Percentiles rank a stretch among this genome's conserved stretches.
Conservation (phyloP, 805 yeast species). For the Clavispora fructus region DNA sequence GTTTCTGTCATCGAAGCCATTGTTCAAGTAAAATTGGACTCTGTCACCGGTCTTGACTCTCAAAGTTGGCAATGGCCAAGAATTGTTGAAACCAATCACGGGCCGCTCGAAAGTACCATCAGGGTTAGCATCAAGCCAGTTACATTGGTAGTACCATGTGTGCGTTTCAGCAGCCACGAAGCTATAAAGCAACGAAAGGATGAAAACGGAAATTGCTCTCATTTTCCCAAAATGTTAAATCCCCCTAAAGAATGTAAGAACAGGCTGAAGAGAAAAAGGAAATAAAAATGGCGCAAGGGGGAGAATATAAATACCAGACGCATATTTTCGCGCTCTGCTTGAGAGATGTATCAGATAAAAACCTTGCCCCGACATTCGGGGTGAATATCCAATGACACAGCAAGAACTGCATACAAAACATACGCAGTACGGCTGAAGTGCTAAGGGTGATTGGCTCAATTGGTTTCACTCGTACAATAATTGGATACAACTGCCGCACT, state of each 20-base stretch:
- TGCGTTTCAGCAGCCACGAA: constrained; percentile 45
- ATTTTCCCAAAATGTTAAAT: constrained; percentile 5
- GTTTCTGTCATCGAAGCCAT: constrained; percentile 60
- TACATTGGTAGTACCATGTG: constrained; percentile 58
- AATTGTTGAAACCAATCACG: constrained; percentile 62
- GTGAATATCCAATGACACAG: constrained; percentile 12
- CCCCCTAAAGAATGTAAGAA: constrained; percentile 17
- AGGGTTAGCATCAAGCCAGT: constrained; percentile 64
- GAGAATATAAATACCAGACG: constrained; percentile 5
- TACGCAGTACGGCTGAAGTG: background rate
- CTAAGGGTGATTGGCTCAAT: background rate
- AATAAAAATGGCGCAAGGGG: constrained; percentile 9
- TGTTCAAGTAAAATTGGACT: constrained; percentile 64
- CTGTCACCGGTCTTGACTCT: constrained; percentile 76
- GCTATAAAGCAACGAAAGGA: constrained; percentile 15
- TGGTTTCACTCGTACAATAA: background rate
- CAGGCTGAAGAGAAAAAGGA: constrained; percentile 17
- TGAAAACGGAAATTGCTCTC: constrained; percentile 14
- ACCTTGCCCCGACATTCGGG: constrained; percentile 5
- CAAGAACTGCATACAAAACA: constrained; percentile 1
- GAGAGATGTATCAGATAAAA: background rate
- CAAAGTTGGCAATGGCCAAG: constrained; percentile 87
- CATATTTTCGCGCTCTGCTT: background rate
- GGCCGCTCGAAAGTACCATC: constrained; percentile 54
- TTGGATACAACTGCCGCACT: background rate